phyloP scores from a whole-genome alignment of 352 stramenopile genomes.

The Globisporangium recalcitrans region DNA sequence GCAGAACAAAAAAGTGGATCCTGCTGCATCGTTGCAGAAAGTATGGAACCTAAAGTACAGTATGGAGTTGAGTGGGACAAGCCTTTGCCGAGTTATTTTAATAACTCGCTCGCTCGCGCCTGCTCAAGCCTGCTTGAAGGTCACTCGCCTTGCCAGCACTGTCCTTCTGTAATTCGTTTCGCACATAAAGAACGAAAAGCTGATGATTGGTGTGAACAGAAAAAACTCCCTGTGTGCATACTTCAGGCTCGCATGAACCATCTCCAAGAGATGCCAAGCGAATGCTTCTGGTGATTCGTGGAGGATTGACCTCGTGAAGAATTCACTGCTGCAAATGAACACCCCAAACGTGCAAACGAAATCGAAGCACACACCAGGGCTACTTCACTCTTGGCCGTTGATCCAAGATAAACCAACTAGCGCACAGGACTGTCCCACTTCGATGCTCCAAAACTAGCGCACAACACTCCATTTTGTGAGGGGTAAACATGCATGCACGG shows the following conservation, averaged over 20 bases:
- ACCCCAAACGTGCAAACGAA: no score
- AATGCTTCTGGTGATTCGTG: no score
- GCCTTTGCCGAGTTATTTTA: neutral
- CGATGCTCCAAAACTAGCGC: no score
- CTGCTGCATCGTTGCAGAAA: neutral
- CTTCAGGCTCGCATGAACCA: neutral
- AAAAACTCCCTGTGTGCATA: neutral
- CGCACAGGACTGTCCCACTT: no score
- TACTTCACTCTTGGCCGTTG: no score
- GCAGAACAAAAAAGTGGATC: neutral
- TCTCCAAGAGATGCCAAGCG: no score
- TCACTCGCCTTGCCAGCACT: neutral
- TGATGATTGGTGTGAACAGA: neutral
- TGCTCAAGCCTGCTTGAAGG: neutral
- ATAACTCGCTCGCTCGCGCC: neutral
- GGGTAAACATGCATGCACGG: no score
- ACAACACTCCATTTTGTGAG: no score
- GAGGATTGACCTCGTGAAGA: no score
- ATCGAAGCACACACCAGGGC: no score
- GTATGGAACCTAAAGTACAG: neutral
- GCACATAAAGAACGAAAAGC: neutral
- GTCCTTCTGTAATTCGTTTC: neutral
- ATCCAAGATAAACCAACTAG: no score
- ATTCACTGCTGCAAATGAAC: no score
- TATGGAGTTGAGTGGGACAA: slow-evolving; percentile 4